Evolutionary conservation across 1,284 basidiomycete species (phyloP).

Genomic region (Spongispora temasekensis): DNA sequence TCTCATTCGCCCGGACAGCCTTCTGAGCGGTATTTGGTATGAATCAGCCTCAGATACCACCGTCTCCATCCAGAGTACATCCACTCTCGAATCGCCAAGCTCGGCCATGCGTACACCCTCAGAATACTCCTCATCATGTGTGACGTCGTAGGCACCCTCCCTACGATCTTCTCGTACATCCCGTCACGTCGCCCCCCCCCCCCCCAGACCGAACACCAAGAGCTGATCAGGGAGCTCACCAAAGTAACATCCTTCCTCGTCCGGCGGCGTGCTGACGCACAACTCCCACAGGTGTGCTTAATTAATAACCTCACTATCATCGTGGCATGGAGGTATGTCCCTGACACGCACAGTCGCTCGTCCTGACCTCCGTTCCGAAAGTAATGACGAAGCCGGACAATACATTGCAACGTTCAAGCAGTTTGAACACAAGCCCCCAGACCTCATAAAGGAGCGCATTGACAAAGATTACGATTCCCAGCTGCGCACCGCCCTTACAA

Average conservation of each 20-base stretch:
- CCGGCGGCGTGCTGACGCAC: constrained; percentile 7
- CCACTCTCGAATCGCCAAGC: constrained; percentile 84
- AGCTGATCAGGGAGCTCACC: constrained; percentile 89
- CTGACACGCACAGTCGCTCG: background rate
- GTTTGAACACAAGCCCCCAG: constrained; percentile 92
- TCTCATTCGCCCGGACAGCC: background rate
- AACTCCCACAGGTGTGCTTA: constrained; percentile 62
- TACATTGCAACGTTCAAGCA: constrained; percentile 93
- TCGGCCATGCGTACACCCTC: constrained; percentile 81
- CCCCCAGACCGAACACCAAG: constrained; percentile 82
- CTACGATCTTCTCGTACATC: background rate
- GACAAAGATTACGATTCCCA: constrained; percentile 87
- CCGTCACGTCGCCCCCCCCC: too few species aligned
- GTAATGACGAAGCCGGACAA: constrained; percentile 87
- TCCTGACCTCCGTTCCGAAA: constrained; percentile 34
- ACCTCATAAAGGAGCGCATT: constrained; percentile 90
- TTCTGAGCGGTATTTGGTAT: background rate
- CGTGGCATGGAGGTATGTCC: constrained; percentile 82
- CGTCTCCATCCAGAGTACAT: constrained; percentile 98
- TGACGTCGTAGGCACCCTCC: constrained; percentile 72
- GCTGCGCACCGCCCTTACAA: constrained; percentile 85
- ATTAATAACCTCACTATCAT: constrained; percentile 94
- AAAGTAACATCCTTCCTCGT: constrained; percentile 52
- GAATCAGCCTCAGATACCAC: constrained; percentile 84
- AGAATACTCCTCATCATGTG: constrained; percentile 90